These are phyloP conservation scores for Atkinsonella hypoxylon DNA, from an alignment of 2,329 filamentous ascomycete species.

Conservation along the genomic window DNA sequence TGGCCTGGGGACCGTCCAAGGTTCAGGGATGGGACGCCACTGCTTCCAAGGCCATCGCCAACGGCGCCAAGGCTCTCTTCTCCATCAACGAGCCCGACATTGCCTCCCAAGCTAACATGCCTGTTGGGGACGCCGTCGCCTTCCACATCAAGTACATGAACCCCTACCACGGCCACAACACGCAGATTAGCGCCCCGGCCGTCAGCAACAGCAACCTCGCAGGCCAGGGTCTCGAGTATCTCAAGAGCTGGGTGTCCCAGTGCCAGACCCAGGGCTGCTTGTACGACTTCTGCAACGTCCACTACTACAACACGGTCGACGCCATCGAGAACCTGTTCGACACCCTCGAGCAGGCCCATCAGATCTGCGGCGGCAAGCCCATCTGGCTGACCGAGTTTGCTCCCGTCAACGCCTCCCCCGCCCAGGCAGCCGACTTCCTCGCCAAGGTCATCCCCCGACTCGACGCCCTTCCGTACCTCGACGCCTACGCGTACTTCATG, in stretches of 20 bases:
- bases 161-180: conserved; percentile 35
- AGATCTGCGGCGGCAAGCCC: conserved; percentile 34
- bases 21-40: conserved; percentile 40
- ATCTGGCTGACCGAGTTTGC: conserved; percentile 58
- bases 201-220: conserved; percentile 45
- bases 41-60: conserved; percentile 37
- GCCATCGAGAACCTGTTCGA: conserved; percentile 38
- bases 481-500: conserved; percentile 48
- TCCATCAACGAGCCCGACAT: conserved; percentile 65
- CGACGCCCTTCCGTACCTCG: conserved; percentile 37
- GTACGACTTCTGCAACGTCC: conserved; percentile 48
- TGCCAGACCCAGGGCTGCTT: conserved; percentile 25
- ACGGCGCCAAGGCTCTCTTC: conserved; percentile 45
- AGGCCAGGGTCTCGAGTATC: conserved; percentile 39
- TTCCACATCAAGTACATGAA: conserved; percentile 43
- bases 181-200: conserved; percentile 44
- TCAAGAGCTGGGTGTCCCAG: neutral
- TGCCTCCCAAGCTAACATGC: conserved; percentile 44
- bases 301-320: conserved; percentile 48
- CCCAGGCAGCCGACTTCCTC: conserved; percentile 37
- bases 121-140: conserved; percentile 36
- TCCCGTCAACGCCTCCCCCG: conserved; percentile 29
- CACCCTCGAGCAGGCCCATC: conserved; percentile 37
- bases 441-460: conserved; percentile 33
- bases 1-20: conserved; percentile 43